A percentile compares a stretch with the other conserved stretches of the same genome.
phyloP scores from a whole-genome alignment of 1,139 yeast species.

The Petasospora rhodanensis region DNA sequence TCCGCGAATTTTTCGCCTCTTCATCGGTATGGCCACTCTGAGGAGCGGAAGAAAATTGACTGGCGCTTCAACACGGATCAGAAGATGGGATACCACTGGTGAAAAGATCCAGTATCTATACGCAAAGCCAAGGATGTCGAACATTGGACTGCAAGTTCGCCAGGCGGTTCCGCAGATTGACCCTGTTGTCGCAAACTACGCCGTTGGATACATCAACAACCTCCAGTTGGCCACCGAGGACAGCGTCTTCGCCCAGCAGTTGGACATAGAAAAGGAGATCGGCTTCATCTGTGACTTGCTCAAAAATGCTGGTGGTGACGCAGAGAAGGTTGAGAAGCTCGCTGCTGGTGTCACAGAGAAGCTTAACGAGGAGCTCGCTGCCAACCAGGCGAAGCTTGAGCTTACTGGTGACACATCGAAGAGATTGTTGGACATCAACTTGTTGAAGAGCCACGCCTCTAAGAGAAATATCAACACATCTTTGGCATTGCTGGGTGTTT shows the following conservation, averaged over 20 bases:
- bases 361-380: conserved; percentile 53
- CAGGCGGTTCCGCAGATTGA: conserved; percentile 86
- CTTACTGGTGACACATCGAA: conserved; percentile 77
- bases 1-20: conserved; percentile 2
- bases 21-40: no score
- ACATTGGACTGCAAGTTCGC: conserved; percentile 57
- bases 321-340: conserved; percentile 50
- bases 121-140: conserved; percentile 24
- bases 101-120: background rate
- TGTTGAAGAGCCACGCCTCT: conserved; percentile 53
- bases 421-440: conserved; percentile 67
- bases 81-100: no score
- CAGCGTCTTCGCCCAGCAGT: conserved; percentile 71
- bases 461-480: conserved; percentile 70
- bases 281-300: conserved; percentile 59
- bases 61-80: no score
- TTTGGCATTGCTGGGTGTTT: conserved; percentile 67
- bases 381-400: conserved; percentile 68
- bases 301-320: conserved; percentile 76
- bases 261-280: conserved; percentile 64
- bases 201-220: conserved; percentile 84
- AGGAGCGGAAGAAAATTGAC: no score
- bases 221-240: conserved; percentile 72
- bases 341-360: conserved; percentile 41
- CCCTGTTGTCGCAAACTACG: conserved; percentile 86